Base-by-base conservation (phyloP, 805 yeast species). In the Kodamaea hsintzibuensis region DNA sequence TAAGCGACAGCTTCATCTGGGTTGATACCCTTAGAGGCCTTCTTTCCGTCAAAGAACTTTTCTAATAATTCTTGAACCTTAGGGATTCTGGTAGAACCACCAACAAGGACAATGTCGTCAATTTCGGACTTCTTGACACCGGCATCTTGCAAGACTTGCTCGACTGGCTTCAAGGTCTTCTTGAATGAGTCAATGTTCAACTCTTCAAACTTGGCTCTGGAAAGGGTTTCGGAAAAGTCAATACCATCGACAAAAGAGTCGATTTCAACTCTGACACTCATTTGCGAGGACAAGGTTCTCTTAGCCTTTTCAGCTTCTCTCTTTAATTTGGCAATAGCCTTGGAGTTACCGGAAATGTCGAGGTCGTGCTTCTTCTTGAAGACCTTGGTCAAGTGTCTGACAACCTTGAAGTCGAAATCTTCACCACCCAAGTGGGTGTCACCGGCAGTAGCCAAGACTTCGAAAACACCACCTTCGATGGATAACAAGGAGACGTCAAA, bases 391-490 rank as follows among this genome's bases (percentile, higher is more conserved):
- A 76, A 70, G 69, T 74, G 72, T 68, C 69, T 72, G 50, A 76
- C 79, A 52, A 76, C 48, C 63, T 76, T 74, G 70, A 69, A 68
- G 64, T 76, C 80, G 58, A 76, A 76, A 66, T 76, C 80, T 69
- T 76, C 79, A 69, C 80, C 80, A 70, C 80, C 80, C 68, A 76
- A 76, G 69, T 76, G 80, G 55, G 80, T 76, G 70, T 76, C 80
- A 73, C 80, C 80, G 57, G 78, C 75, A 55, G 80, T 76, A 57
- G 80, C 76, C 64, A 71, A 70, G 55, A 76, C 80, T 70, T 75
- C 79, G 59, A 76, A 76, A 57, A 76, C 78, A 70, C 80, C 80
- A 55, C 79, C 79, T 68, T 74, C 78, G 53, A 75, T 74, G 48
- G 76, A 68, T 61, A 75, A 64, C 48, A 66, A 57, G 45, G 70